Evolutionary conservation across 176 grass and related monocot genomes (phyloP).

Genomic region (Hsuehochloa calcarea): DNA sequence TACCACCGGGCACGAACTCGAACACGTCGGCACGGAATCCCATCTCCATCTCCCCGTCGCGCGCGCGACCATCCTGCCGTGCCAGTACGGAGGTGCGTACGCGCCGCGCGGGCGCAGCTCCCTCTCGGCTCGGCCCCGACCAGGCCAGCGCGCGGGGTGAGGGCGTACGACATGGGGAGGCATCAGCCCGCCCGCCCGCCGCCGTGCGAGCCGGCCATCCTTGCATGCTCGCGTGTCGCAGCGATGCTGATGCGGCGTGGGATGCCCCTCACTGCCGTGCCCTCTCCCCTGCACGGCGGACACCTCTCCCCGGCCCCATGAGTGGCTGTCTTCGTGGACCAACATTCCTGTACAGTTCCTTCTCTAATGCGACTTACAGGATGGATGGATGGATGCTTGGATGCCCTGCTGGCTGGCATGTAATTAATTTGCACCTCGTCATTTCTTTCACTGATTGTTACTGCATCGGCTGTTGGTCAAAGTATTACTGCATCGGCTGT

Average conservation of each 20-base stretch:
- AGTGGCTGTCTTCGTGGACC: neutral
- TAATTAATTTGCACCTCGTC: neutral
- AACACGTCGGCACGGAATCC: neutral
- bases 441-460: neutral
- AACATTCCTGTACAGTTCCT: neutral
- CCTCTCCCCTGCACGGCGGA: neutral
- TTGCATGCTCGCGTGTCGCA: neutral
- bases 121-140: neutral
- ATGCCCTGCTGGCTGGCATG: too few species aligned
- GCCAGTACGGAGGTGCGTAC: neutral
- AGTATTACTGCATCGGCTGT: neutral
- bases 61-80: neutral
- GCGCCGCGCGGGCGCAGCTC: neutral
- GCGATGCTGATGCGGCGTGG: neutral
- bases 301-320: neutral
- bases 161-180: neutral
- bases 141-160: neutral
- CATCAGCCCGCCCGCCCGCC: neutral
- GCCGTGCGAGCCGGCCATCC: neutral
- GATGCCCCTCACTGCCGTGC: neutral
- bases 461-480: neutral
- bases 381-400: too few species aligned
- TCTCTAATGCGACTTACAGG: too few species aligned
- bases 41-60: neutral
- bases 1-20: neutral